Base-by-base conservation (phyloP, 179 eudicot genomes). In the Beta corolliflora region DNA sequence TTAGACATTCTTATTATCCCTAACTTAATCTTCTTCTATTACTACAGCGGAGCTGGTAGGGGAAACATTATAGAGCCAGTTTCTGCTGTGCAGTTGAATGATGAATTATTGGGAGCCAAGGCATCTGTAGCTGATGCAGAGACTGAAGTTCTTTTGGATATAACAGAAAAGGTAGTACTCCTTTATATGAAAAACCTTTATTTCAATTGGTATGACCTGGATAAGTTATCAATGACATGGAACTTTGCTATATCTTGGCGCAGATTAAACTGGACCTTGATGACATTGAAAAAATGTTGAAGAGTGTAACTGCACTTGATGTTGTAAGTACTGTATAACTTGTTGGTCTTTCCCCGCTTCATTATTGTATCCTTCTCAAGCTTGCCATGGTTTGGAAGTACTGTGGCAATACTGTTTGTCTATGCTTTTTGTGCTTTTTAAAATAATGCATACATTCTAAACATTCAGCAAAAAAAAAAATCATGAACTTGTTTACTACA, bases 71-170 rank as follows among this genome's bases (percentile, higher is more conserved):
- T 96, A 44, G 99, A 96, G 84, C 99, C 99, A 56, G 88, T 96
- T 46, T 89, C 97, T 85, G 98, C 98, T 79, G 93, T 96, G 82
- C 97, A 95, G 61, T 77, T 96, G 61, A 96, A 96, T 90, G 98
- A 96, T 87, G 97, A 93, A 69, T 87, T 96, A 88, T 90, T 91
- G 80, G 91, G 88, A 88, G 99, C 99, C 71, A 94, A 87, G 82
- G 89, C 89, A 71, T 86, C 88, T 61, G 93, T 92, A 46, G 87
- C 90, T 18, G 90, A 91, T 84, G 98, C 99, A 41, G 99, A 96
- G 87, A 86, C 86, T 50, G 98, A 93, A 83, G 93, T 96, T 86
- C 96, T 96, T 81, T 85, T 89, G 48, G 89, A 91, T 83, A 88
- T 96, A 87, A 87, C 98, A 85, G 87, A 87, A 77, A 94, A 94